These are phyloP conservation scores for Arthroderma uncinatum DNA, from an alignment of 2,329 filamentous ascomycete genomes.

Conservation along the genomic window DNA sequence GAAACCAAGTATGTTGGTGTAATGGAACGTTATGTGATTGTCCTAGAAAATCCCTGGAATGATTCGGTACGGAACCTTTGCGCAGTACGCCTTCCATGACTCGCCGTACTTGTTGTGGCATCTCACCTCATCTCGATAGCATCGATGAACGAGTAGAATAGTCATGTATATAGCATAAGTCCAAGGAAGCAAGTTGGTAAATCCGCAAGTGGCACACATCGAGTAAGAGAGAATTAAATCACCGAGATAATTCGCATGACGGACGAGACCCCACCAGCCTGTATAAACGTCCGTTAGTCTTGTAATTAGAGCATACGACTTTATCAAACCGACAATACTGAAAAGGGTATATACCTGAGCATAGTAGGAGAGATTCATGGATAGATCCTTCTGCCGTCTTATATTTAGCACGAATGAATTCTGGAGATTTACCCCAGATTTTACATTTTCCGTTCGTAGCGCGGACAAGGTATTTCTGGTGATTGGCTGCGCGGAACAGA, in stretches of 20 bases:
- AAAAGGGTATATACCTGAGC: slow-evolving; percentile 19
- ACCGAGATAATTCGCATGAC: slow-evolving; percentile 35
- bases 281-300: background rate
- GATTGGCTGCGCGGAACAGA: slow-evolving; percentile 37
- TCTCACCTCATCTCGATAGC: slow-evolving; percentile 37
- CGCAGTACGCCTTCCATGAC: slow-evolving; percentile 37
- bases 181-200: slow-evolving; percentile 33
- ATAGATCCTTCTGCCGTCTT: slow-evolving; percentile 33
- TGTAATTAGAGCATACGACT: background rate
- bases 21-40: background rate
- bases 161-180: slow-evolving; percentile 39
- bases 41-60: slow-evolving; percentile 29
- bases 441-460: slow-evolving; percentile 30
- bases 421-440: slow-evolving; percentile 36
- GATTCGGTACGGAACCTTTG: slow-evolving; percentile 33
- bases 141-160: slow-evolving; percentile 36
- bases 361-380: slow-evolving; percentile 33
- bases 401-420: slow-evolving; percentile 32
- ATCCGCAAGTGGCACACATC: slow-evolving; percentile 35
- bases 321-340: background rate
- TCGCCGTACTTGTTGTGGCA: slow-evolving; percentile 38
- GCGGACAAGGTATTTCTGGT: slow-evolving; percentile 37
- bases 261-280: slow-evolving; percentile 34
- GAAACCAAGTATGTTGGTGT: background rate
- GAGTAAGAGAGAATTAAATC: slow-evolving; percentile 33